Conservation (phyloP, 768 basidiomycete species). For the Phanerochaete carnosa region DNA sequence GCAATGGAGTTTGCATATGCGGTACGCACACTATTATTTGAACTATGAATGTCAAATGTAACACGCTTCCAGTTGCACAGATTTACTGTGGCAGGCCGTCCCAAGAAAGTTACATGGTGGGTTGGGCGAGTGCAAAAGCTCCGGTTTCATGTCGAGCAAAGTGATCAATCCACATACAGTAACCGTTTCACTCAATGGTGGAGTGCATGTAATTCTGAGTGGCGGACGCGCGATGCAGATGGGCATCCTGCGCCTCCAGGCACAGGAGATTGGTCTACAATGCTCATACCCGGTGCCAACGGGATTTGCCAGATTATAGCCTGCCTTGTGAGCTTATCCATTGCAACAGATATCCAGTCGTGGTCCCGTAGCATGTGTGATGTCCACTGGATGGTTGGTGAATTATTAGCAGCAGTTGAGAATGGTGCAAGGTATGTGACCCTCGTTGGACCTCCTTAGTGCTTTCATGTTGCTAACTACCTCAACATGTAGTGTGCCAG, state of each 20-base stretch:
- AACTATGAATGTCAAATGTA: background rate
- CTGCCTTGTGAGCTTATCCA: no score
- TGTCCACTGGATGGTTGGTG: no score
- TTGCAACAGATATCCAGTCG: no score
- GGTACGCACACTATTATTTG: background rate
- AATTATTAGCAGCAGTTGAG: no score
- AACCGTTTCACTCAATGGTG: background rate
- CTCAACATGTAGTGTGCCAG: no score
- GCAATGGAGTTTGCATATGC: background rate
- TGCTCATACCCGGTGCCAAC: background rate
- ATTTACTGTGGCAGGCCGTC: no score
- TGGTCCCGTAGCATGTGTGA: no score
- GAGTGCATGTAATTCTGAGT: background rate
- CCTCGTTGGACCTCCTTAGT: no score
- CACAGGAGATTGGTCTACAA: background rate
- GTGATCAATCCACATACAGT: background rate
- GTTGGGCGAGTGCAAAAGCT: background rate
- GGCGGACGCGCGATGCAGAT: background rate
- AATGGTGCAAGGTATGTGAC: no score
- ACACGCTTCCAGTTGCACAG: no score
- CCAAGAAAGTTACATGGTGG: no score
- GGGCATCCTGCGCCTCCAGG: background rate
- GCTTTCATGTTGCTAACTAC: no score
- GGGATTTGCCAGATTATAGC: background rate
- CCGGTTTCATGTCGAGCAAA: background rate